phyloP scores from a whole-genome alignment of 2,329 filamentous ascomycete species.

The Beauveria medogensis region DNA sequence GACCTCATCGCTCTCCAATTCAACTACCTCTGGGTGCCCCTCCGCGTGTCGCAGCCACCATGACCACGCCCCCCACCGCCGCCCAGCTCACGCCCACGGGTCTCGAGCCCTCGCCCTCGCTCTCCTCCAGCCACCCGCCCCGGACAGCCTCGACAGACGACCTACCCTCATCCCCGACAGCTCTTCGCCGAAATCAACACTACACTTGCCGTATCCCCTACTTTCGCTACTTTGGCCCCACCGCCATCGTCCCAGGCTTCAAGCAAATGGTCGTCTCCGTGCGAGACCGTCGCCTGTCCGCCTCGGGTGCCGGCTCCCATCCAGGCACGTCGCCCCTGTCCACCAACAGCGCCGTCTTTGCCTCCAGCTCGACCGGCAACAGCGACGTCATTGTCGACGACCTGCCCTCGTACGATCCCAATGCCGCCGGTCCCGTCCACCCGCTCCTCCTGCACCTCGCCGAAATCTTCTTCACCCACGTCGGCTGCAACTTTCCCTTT shows the following conservation, averaged over 20 bases:
- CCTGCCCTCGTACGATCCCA: slow-evolving; percentile 68
- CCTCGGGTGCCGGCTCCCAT: slow-evolving; percentile 42
- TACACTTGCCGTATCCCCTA: slow-evolving; percentile 68
- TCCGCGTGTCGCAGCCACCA: not conserved
- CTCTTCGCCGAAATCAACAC: slow-evolving; percentile 32
- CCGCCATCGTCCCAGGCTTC: slow-evolving; percentile 83
- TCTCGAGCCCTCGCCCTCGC: slow-evolving; percentile 1
- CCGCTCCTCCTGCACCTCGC: slow-evolving; percentile 69
- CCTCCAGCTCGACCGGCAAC: slow-evolving; percentile 34
- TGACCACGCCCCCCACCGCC: not conserved
- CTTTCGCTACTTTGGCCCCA: slow-evolving; percentile 84
- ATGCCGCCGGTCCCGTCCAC: slow-evolving; percentile 61
- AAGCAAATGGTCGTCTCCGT: slow-evolving; percentile 86
- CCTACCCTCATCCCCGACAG: slow-evolving; percentile 30
- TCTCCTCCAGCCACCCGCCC: slow-evolving; percentile 1
- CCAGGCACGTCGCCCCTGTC: slow-evolving; percentile 45
- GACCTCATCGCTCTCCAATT: not conserved
- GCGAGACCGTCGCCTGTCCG: slow-evolving; percentile 54
- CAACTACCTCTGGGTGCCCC: not conserved
- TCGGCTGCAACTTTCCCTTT: slow-evolving; percentile 84
- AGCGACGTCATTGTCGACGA: slow-evolving; percentile 41
- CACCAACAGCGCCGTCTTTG: slow-evolving; percentile 23
- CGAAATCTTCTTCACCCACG: slow-evolving; percentile 71
- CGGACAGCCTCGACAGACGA: slow-evolving; percentile 18
- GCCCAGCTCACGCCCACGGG: not conserved